Evolutionary conservation across 768 basidiomycete species (phyloP).

Genomic region (Leucocoprinus leucothites): DNA sequence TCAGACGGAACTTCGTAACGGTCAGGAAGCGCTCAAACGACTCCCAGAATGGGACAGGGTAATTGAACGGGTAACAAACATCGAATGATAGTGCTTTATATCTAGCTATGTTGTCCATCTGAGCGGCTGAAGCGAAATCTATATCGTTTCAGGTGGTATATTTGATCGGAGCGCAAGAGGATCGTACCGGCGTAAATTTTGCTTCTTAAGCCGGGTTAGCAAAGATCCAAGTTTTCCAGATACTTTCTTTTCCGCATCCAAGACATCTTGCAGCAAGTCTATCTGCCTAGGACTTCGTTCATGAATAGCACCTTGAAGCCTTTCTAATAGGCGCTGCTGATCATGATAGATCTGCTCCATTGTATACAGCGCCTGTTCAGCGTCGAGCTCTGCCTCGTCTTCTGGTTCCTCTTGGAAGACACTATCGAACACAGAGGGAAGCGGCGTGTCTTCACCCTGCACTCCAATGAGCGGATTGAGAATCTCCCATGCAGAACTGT

Average conservation of each 20-base stretch:
- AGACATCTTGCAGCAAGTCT: background rate
- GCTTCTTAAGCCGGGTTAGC: conserved; percentile 1
- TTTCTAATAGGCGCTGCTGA: conserved; percentile 6
- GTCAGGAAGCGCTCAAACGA: background rate
- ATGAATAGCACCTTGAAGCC: conserved; percentile 1
- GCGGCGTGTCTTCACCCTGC: background rate
- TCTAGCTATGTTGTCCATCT: background rate
- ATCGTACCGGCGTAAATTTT: conserved; percentile 2
- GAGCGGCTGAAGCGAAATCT: background rate
- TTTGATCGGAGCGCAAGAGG: too few species aligned
- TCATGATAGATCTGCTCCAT: conserved; percentile 11
- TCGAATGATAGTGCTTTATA: too few species aligned
- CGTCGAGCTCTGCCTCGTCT: conserved; percentile 3
- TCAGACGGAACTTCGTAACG: background rate
- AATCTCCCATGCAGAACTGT: conserved; percentile 4
- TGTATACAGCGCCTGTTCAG: conserved; percentile 5
- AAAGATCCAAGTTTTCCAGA: conserved; percentile 5
- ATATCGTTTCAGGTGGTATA: too few species aligned
- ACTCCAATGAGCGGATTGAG: conserved; percentile 6
- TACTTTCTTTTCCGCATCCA: conserved; percentile 9
- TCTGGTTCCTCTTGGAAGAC: conserved; percentile 10
- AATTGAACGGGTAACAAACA: background rate
- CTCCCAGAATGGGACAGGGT: background rate
- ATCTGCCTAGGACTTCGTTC: background rate
- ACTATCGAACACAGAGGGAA: conserved; percentile 4